Conservation (phyloP, 73 alveolate genomes). For the Paramecium sonneborni region DNA sequence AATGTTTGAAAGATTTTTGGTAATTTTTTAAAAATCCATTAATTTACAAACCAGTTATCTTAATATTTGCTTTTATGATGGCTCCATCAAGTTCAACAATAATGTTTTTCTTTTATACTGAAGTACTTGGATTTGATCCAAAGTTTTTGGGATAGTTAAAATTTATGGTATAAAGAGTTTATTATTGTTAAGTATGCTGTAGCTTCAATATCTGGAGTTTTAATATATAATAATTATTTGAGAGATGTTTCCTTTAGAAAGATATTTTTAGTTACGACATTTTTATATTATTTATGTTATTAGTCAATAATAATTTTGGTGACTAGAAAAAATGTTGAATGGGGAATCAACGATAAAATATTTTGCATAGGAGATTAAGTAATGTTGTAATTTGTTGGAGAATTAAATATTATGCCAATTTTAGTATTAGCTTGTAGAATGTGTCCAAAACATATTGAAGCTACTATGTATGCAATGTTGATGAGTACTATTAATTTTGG, state of each 20-base stretch:
- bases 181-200: conserved; percentile 59
- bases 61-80: conserved; percentile 47
- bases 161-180: conserved; percentile 45
- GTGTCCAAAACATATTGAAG: conserved; percentile 88
- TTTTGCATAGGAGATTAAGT: conserved; percentile 55
- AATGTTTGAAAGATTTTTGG: conserved; percentile 57
- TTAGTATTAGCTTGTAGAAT: conserved; percentile 83
- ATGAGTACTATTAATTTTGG: conserved; percentile 83
- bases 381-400: conserved; percentile 67
- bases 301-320: conserved; percentile 70
- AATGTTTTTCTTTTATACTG: conserved; percentile 63
- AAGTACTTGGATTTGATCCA: conserved; percentile 68
- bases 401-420: conserved; percentile 81
- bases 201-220: conserved; percentile 76
- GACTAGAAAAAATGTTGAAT: conserved; percentile 56
- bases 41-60: conserved; percentile 52
- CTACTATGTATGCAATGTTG: conserved; percentile 83
- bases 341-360: conserved; percentile 70
- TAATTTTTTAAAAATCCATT: conserved; percentile 39
- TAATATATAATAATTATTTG: conserved; percentile 70
- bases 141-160: conserved; percentile 71
- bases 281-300: conserved; percentile 58
- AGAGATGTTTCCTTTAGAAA: conserved; percentile 67
- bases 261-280: conserved; percentile 70
- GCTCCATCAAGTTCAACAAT: conserved; percentile 61